Percentiles rank a stretch among this genome's conserved stretches.
These are phyloP conservation scores for Lentinula sp. DNA, from an alignment of 768 basidiomycete genomes.

Conservation along the genomic window DNA sequence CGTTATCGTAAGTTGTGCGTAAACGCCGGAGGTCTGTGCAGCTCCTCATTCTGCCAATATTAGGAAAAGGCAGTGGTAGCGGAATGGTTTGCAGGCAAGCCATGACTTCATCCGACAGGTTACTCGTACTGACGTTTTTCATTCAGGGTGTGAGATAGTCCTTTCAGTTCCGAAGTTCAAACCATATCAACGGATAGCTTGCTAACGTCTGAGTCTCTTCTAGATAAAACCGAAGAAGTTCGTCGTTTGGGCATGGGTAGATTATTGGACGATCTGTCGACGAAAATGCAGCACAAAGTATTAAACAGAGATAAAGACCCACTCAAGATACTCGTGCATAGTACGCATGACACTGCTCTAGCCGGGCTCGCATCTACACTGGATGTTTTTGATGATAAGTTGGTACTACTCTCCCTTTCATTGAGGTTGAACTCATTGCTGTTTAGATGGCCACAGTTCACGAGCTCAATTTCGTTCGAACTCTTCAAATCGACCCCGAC, in stretches of 20 bases:
- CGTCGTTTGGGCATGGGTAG: constrained; percentile 73
- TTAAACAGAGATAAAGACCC: constrained; percentile 37
- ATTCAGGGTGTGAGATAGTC: constrained; percentile 17
- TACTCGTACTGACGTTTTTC: constrained; percentile 2
- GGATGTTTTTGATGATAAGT: constrained; percentile 71
- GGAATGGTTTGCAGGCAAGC: constrained; percentile 62
- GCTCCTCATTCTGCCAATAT: neutral
- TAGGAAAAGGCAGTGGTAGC: constrained; percentile 69
- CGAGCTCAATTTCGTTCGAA: constrained; percentile 69
- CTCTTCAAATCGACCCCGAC: constrained; percentile 43
- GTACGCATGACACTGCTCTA: constrained; percentile 68
- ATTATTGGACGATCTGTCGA: constrained; percentile 57
- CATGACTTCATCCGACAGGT: constrained; percentile 18
- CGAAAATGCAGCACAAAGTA: constrained; percentile 57
- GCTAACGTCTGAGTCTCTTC: neutral
- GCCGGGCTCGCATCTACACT: constrained; percentile 59
- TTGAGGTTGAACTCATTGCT: neutral
- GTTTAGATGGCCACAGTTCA: constrained; percentile 65
- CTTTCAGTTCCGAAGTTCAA: neutral
- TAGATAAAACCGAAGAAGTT: constrained; percentile 72
- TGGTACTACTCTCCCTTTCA: constrained; percentile 11
- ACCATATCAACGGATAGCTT: neutral
- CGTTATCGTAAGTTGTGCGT: constrained; percentile 39
- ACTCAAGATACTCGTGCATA: constrained; percentile 61
- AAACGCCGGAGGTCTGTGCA: neutral